A percentile compares a stretch with the other conserved stretches of the same genome.
Evolutionary conservation across 768 basidiomycete genomes (phyloP).

Genomic region (Mycena olivaceomarginata): DNA sequence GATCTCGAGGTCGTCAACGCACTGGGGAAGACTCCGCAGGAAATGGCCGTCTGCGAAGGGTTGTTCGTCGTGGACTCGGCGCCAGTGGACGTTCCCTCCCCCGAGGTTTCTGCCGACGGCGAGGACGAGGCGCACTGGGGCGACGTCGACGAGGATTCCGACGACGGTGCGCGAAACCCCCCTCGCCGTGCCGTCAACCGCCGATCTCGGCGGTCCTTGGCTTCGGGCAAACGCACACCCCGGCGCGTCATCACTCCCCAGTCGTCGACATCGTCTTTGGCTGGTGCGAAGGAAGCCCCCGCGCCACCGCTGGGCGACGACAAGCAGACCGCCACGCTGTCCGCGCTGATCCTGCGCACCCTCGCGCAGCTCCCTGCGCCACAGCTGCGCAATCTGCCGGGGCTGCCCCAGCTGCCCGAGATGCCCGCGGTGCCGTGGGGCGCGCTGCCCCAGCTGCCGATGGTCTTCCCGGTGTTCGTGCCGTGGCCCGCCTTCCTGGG

Average conservation of each 20-base stretch:
- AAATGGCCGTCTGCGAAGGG: slow-evolving; percentile 69
- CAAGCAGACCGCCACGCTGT: slow-evolving; percentile 72
- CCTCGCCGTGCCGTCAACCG: slow-evolving; percentile 59
- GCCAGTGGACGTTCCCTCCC: background rate
- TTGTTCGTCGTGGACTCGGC: slow-evolving; percentile 61
- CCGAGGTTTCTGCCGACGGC: slow-evolving; percentile 25
- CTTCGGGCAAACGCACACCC: slow-evolving; percentile 55
- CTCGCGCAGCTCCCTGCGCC: slow-evolving; percentile 77
- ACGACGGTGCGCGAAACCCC: slow-evolving; percentile 59
- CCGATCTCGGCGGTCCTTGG: slow-evolving; percentile 49
- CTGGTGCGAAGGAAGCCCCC: slow-evolving; percentile 14
- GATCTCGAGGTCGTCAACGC: slow-evolving; percentile 85
- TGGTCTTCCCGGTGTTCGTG: slow-evolving; percentile 88
- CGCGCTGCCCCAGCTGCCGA: slow-evolving; percentile 79
- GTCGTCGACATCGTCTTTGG: slow-evolving; percentile 40
- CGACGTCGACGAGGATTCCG: slow-evolving; percentile 82
- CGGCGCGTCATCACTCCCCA: slow-evolving; percentile 37
- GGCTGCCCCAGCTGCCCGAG: slow-evolving; percentile 80
- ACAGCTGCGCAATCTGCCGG: slow-evolving; percentile 73
- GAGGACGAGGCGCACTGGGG: slow-evolving; percentile 79
- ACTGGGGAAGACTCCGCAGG: slow-evolving; percentile 81
- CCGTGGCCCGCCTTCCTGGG: slow-evolving; percentile 84
- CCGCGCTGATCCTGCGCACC: slow-evolving; percentile 86
- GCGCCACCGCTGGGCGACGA: slow-evolving; percentile 55
- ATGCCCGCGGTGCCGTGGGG: slow-evolving; percentile 80